phyloP scores from a whole-genome alignment of 345 rosid genomes.

The Acer negundo region DNA sequence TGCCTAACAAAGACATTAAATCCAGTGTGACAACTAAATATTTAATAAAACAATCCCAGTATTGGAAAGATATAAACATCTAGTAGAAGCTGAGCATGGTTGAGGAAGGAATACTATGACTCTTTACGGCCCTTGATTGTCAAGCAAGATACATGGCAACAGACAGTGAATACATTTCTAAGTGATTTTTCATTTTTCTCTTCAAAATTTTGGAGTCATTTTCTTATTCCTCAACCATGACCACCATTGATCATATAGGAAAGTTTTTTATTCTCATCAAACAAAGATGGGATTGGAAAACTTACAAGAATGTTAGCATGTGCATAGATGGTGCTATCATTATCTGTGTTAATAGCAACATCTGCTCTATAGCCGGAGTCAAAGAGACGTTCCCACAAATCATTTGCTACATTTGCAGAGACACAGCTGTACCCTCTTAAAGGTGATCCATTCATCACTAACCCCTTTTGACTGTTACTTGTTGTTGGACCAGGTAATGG shows the following conservation, averaged over 20 bases:
- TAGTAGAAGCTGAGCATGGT: not conserved
- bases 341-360: conserved; percentile 51
- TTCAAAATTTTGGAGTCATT: not conserved
- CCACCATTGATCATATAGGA: not conserved
- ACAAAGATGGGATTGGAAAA: conserved; percentile 5
- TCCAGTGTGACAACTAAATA: not conserved
- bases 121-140: no score
- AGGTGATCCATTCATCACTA: conserved; percentile 10
- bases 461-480: conserved; percentile 20
- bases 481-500: conserved; percentile 49
- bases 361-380: conserved; percentile 74
- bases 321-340: conserved; percentile 58
- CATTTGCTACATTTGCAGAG: conserved; percentile 36
- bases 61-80: not conserved
- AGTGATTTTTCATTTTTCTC: not conserved
- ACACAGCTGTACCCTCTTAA: conserved; percentile 32
- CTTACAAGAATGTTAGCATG: conserved; percentile 78
- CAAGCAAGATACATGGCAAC: no score
- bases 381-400: conserved; percentile 77
- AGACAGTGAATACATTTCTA: not conserved
- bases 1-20: not conserved
- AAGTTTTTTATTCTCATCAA: not conserved
- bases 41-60: not conserved
- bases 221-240: not conserved
- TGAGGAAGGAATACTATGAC: no score